Evolutionary conservation across 2,329 filamentous ascomycete genomes (phyloP), one percentile per base, ranked within the genome.

Genomic region (Xylariaceae sp.): DNA sequence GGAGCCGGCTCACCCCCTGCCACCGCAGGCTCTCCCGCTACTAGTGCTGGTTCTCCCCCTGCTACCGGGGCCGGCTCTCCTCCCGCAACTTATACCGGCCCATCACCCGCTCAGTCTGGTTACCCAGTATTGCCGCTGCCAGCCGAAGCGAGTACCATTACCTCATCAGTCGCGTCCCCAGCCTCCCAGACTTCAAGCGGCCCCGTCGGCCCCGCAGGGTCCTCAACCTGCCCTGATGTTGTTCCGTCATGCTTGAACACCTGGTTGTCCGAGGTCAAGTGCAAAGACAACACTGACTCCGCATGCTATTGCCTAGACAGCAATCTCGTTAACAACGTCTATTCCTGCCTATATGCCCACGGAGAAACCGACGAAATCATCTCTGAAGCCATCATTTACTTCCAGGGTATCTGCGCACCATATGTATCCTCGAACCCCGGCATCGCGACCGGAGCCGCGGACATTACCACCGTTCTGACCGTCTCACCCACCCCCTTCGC

Each of bases 181-280:
- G 63, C 62, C 55, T 60, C 55, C 61, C 58, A 51, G 39, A 59
- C 62, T 43, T 64, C 62, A 43, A 65, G 60, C 54, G 55, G 53
- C 46, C 64, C 70, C 30, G 57, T 70, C 40, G 63, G 63, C 39
- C 71, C 77, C 45, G 68, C 72, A 9, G 69, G 73, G 67, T 75
- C 77, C 37, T 73, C 79, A 42, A 74, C 77, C 55, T 83, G 84
- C 74, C 90, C 91, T 55, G 74, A 77, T 30, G 81, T 91, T 47
- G 86, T 96, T 48, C 91, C 92, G 60, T 84, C 84, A 68, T 97
- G 92, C 78, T 76, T 97, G 74, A 94, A 92, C 81, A 95, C 91
- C 66, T 96, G 90, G 89, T 74, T 95, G 67, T 81, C 83, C 70
- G 74, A 79, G 58, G 81, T 87, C 49, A 76, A 81, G 68, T 97